phyloP scores from a whole-genome alignment of 495 filamentous ascomycete genomes.

The Penicillium manginii region DNA sequence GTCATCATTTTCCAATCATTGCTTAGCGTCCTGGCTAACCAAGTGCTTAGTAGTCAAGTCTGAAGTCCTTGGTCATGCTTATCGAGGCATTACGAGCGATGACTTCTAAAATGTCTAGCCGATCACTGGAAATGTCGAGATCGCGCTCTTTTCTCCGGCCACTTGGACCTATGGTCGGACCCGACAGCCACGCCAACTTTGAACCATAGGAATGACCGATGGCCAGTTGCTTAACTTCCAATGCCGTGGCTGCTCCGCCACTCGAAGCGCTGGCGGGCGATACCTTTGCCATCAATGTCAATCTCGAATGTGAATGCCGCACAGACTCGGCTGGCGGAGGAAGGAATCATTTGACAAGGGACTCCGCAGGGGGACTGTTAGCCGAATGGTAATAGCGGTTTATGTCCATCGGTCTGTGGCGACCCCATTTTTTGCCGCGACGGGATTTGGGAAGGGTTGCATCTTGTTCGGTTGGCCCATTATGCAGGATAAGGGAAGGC shows the following conservation, averaged over 20 bases:
- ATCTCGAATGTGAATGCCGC: slow-evolving; percentile 14
- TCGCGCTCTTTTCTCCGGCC: slow-evolving; percentile 20
- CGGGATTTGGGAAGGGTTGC: neutral
- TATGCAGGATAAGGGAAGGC: slow-evolving; percentile 6
- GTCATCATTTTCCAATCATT: slow-evolving; percentile 20
- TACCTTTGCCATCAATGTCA: slow-evolving; percentile 5
- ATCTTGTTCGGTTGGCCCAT: neutral
- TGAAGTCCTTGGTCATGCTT: slow-evolving; percentile 20
- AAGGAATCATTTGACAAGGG: slow-evolving; percentile 1
- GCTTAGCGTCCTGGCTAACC: slow-evolving; percentile 15
- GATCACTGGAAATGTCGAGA: slow-evolving; percentile 17
- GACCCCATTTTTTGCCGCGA: slow-evolving; percentile 13
- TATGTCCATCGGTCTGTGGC: neutral
- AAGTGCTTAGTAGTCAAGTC: slow-evolving; percentile 18
- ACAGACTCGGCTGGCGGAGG: neutral
- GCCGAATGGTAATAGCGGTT: neutral
- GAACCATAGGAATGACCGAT: slow-evolving; percentile 13
- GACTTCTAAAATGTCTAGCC: slow-evolving; percentile 24
- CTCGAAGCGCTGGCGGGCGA: slow-evolving; percentile 14
- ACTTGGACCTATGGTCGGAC: neutral
- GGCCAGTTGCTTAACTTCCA: slow-evolving; percentile 20
- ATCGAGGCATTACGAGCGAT: slow-evolving; percentile 21
- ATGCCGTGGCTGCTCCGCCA: slow-evolving; percentile 21
- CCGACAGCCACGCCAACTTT: slow-evolving; percentile 19
- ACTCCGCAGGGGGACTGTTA: neutral